phyloP scores from a whole-genome alignment of 2,329 filamentous ascomycete genomes.

The Hawksworthiomyces lignivorus region DNA sequence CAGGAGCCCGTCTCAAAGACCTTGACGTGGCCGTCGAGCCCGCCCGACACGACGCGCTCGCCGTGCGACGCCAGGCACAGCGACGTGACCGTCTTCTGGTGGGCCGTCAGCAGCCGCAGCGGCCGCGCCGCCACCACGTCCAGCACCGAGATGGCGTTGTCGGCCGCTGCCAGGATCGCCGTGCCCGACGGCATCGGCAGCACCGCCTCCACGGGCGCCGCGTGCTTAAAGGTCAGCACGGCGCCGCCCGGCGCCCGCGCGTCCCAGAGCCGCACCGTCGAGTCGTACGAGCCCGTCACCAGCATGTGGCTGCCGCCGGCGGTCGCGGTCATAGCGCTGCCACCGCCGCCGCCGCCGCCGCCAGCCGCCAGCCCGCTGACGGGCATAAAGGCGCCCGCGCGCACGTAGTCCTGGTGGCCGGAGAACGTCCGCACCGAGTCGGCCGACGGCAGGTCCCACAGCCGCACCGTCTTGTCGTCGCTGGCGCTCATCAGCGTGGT shows the following conservation, averaged over 20 bases:
- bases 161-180: constrained; percentile 75
- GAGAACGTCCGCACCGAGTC: constrained; percentile 68
- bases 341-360: neutral
- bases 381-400: constrained; percentile 79
- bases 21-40: constrained; percentile 92
- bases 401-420: constrained; percentile 89
- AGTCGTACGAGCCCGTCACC: constrained; percentile 88
- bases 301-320: constrained; percentile 54
- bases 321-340: too few relatives aligned
- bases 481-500: constrained; percentile 83
- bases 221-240: constrained; percentile 92
- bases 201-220: constrained; percentile 82
- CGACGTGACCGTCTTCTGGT: constrained; percentile 95
- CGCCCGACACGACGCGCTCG: constrained; percentile 75
- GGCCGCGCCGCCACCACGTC: constrained; percentile 89
- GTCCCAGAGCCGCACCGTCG: constrained; percentile 91
- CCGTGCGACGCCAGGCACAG: constrained; percentile 75
- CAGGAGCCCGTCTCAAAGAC: constrained; percentile 89
- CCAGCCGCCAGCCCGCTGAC: constrained; percentile 43
- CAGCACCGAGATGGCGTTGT: constrained; percentile 81
- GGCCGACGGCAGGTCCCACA: constrained; percentile 88
- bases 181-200: constrained; percentile 81
- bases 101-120: constrained; percentile 78
- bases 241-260: constrained; percentile 59
- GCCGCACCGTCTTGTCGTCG: constrained; percentile 83